A percentile compares a stretch with the other conserved stretches of the same genome.
phyloP scores from a whole-genome alignment of 2,329 filamentous ascomycete species.

The Calonectria leucothoes region DNA sequence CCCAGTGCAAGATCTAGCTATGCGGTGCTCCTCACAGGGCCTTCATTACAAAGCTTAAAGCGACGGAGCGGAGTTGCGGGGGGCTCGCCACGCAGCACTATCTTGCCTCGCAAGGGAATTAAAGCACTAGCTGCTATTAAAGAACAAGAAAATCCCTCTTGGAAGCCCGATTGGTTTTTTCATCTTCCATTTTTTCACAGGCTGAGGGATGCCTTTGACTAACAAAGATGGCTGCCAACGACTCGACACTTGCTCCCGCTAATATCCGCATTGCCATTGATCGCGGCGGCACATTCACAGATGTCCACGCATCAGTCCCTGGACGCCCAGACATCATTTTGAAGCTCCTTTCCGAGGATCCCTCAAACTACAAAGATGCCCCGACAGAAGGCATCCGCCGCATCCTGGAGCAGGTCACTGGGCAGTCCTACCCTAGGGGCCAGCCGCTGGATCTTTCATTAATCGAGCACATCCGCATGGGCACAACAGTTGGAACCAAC shows the following conservation, averaged over 20 bases:
- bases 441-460: slow-evolving; percentile 46
- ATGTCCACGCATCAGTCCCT: slow-evolving; percentile 74
- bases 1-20: not conserved
- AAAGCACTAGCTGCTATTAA: not conserved
- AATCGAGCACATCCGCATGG: slow-evolving; percentile 77
- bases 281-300: slow-evolving; percentile 70
- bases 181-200: not conserved
- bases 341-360: slow-evolving; percentile 78
- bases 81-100: not conserved
- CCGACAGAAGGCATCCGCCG: slow-evolving; percentile 78
- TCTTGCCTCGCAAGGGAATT: not conserved
- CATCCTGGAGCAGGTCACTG: slow-evolving; percentile 48
- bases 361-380: slow-evolving; percentile 77
- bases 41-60: not conserved
- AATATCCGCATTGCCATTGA: slow-evolving; percentile 49
- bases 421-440: slow-evolving; percentile 45
- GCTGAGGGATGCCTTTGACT: not conserved
- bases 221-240: slow-evolving; percentile 15
- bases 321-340: slow-evolving; percentile 76
- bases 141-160: not conserved
- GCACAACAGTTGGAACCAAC: slow-evolving; percentile 81
- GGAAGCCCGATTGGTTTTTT: not conserved
- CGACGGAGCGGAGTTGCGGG: not conserved
- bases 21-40: slow-evolving; percentile 9
- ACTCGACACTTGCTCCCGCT: slow-evolving; percentile 7